Percentiles rank a stretch among this genome's conserved stretches.
Evolutionary conservation across 345 rosid species (phyloP).

Genomic region (Aquilaria yunnanensis): DNA sequence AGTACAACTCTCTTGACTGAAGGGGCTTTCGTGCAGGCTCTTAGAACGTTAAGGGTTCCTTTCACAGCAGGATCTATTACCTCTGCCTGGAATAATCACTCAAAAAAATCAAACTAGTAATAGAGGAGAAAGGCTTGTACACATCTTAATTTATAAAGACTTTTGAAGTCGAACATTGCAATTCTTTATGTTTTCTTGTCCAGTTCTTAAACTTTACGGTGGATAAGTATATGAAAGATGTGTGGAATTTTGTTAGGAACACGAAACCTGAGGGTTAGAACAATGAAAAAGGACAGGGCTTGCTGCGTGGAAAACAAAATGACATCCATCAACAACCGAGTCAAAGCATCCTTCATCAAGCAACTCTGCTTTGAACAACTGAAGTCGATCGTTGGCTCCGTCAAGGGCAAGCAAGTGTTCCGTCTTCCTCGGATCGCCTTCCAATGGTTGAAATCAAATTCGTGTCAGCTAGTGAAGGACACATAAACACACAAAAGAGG

Average conservation of each 20-base stretch:
- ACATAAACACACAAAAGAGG: too few relatives aligned
- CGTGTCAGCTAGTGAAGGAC: too few relatives aligned
- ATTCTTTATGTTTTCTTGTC: too few relatives aligned
- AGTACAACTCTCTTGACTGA: conserved; percentile 44
- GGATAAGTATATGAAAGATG: too few relatives aligned
- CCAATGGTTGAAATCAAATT: neutral
- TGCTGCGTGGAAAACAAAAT: conserved; percentile 31
- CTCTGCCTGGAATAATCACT: conserved; percentile 18
- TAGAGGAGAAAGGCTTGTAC: too few relatives aligned
- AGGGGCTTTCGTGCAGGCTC: conserved; percentile 28
- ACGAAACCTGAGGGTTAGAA: too few relatives aligned
- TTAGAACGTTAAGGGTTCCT: conserved; percentile 45
- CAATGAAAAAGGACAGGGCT: conserved; percentile 13
- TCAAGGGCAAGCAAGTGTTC: conserved; percentile 28
- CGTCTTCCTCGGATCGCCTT: conserved; percentile 24
- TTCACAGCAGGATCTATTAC: conserved; percentile 42
- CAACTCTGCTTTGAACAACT: conserved; percentile 24
- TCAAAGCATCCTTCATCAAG: conserved; percentile 31
- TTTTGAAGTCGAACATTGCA: too few relatives aligned
- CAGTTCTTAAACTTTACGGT: too few relatives aligned
- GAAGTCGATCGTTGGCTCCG: conserved; percentile 35
- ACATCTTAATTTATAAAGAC: too few relatives aligned
- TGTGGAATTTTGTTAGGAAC: too few relatives aligned
- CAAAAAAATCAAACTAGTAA: too few relatives aligned
- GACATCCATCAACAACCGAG: conserved; percentile 25